These are phyloP conservation scores for Pseudoperonospora humuli DNA, from an alignment of 352 stramenopile species.

Conservation along the genomic window DNA sequence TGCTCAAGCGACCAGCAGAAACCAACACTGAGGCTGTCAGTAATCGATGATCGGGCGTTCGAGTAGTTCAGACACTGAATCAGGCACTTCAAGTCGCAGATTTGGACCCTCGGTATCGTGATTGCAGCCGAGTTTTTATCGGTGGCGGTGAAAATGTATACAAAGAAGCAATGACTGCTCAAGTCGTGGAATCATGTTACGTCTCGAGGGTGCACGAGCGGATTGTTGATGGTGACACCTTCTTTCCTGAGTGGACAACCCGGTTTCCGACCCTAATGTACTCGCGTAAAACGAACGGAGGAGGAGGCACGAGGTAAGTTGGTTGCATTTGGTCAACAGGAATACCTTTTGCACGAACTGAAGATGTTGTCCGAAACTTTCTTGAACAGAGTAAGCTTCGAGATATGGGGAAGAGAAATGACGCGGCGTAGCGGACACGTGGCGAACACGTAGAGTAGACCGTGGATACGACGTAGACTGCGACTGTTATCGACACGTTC, in stretches of 20 bases:
- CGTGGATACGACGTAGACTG: neutral
- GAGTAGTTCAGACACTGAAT: slow-evolving; percentile 29
- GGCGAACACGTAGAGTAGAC: no score
- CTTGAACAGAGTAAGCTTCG: slow-evolving; percentile 26
- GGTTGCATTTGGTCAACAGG: no score
- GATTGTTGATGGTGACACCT: slow-evolving; percentile 41
- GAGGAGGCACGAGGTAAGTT: slow-evolving; percentile 15
- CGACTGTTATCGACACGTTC: no score
- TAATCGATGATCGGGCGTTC: slow-evolving; percentile 15
- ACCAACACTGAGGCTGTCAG: neutral
- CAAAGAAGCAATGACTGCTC: slow-evolving; percentile 35
- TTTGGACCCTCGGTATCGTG: slow-evolving; percentile 23
- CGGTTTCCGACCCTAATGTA: slow-evolving; percentile 33
- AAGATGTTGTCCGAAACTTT: neutral
- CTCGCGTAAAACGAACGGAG: slow-evolving; percentile 17
- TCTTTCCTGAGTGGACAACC: slow-evolving; percentile 46
- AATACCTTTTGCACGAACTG: no score
- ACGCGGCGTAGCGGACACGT: neutral
- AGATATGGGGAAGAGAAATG: slow-evolving; percentile 20
- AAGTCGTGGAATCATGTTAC: slow-evolving; percentile 46
- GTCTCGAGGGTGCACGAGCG: slow-evolving; percentile 48
- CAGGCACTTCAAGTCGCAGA: slow-evolving; percentile 36
- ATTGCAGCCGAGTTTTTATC: slow-evolving; percentile 45
- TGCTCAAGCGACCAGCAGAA: slow-evolving; percentile 7
- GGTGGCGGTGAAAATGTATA: slow-evolving; percentile 58